Base-by-base conservation (phyloP, 495 filamentous ascomycete species). In the Lindgomyces ingoldianus region DNA sequence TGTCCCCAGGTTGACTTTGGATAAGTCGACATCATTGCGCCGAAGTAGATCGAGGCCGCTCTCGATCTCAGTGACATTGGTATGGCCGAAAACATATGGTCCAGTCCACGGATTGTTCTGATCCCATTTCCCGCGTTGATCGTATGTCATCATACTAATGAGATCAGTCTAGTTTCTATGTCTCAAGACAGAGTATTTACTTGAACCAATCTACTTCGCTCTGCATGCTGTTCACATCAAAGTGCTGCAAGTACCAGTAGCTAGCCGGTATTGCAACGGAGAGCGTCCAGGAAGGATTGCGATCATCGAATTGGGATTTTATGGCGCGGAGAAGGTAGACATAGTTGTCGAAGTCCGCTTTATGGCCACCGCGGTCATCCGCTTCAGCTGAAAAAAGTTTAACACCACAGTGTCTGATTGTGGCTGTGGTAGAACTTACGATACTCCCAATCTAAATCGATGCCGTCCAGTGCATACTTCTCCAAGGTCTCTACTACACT, bases 401-500 rank as follows among this genome's bases (percentile, higher is more conserved):
- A 24, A n/a, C 25, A 53, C 11, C 27, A 11, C 24, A 14, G 4
- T 9, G 22, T 25, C 19, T 51, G 4, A 24, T 16, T 8, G 19
- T 25, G 3, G 4, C 3, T 18, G 16, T 24, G 14, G n/a, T 6
- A 6, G 4, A 25, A 22, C 4, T 22, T 10, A 26, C 4, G 82
- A 85, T 29, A 84, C 80, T 81, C 83, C 85, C n/a, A n/a, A 67
- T 85, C 84, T 11, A 87, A 46, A 64, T 87, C 84, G 1, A 84
- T 71, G 1, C 85, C 86, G 47, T 82, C 73, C 51, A 86, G 84
- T 2, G 74, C 77, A 29, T 81, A 83, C 11, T 65, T 64, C 0
- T 69, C 29, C 77, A 85, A 77, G 68, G 81, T 82, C 1, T 24
- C 44, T 0, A 65, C 62, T 0, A 83, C 52, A 0, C 73, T 78